phyloP scores from a whole-genome alignment of 257 asterid species.

The Thymus mandschuricus region DNA sequence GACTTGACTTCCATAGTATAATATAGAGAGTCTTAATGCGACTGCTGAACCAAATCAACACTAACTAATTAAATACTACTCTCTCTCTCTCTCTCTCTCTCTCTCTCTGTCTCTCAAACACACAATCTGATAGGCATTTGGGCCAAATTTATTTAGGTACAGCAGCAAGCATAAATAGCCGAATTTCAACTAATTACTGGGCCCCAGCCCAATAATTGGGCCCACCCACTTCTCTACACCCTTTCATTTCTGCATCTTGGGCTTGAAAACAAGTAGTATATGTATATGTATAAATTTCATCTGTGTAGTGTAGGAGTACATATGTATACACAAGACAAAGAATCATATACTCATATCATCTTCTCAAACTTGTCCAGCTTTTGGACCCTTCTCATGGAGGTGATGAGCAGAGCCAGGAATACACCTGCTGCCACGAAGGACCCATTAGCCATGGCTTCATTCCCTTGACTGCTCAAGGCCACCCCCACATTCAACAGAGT shows the following conservation, averaged over 20 bases:
- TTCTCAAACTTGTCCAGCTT: constrained; percentile 88
- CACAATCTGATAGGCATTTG: no score
- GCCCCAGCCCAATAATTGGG: no score
- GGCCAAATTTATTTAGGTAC: no score
- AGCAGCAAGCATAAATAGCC: no score
- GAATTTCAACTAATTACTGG: no score
- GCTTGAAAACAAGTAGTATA: no score
- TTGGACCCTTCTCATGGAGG: constrained; percentile 91
- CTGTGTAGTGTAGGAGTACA: background rate
- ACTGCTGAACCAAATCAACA: background rate
- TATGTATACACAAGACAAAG: constrained; percentile 13
- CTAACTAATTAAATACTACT: background rate
- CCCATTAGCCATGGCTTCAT: constrained; percentile 58
- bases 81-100: no score
- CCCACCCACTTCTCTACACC: no score
- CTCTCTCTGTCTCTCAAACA: no score
- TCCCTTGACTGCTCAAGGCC: constrained; percentile 67
- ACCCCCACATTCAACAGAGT: constrained; percentile 81
- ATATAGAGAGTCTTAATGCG: background rate
- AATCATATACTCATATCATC: constrained; percentile 58
- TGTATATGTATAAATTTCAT: no score
- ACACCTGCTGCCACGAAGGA: constrained; percentile 85
- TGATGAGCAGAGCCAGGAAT: constrained; percentile 59
- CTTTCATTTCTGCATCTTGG: no score
- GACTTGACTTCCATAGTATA: constrained; percentile 11